Conservation (phyloP, 2,329 filamentous ascomycete species). For the Acephala macrosclerotiorum region DNA sequence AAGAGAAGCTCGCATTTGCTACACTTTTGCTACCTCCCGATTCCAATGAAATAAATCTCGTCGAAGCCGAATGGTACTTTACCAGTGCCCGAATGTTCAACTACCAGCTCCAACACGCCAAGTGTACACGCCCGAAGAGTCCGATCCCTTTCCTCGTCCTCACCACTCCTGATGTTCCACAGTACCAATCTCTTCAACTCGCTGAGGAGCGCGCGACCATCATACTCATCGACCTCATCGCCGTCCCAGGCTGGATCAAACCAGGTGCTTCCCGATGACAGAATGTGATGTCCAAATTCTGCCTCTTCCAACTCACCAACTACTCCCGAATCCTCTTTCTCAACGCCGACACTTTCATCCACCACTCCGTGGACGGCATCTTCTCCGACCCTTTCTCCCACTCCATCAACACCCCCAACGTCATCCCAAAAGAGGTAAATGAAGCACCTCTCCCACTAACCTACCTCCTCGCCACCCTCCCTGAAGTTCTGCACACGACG, state of each 20-base stretch:
- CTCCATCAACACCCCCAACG: slow-evolving; percentile 4
- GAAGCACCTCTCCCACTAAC: slow-evolving; percentile 43
- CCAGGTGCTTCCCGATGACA: slow-evolving; percentile 36
- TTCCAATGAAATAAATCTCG: not conserved
- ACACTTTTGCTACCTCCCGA: slow-evolving; percentile 13
- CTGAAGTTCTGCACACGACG: slow-evolving; percentile 45
- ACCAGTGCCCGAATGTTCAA: slow-evolving; percentile 45
- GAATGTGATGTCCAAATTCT: slow-evolving; percentile 45
- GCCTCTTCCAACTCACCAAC: slow-evolving; percentile 44
- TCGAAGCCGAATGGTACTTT: slow-evolving; percentile 41
- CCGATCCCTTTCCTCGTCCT: slow-evolving; percentile 47
- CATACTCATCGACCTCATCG: slow-evolving; percentile 41
- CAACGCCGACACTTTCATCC: slow-evolving; percentile 47
- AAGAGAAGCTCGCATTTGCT: slow-evolving; percentile 8
- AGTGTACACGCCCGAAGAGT: slow-evolving; percentile 41
- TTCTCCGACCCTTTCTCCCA: slow-evolving; percentile 41
- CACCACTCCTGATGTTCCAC: slow-evolving; percentile 38
- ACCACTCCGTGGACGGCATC: slow-evolving; percentile 43
- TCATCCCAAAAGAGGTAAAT: slow-evolving; percentile 32
- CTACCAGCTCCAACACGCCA: slow-evolving; percentile 47
- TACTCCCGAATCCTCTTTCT: slow-evolving; percentile 48
- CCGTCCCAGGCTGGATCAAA: slow-evolving; percentile 41
- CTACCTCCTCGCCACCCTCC: slow-evolving; percentile 46
- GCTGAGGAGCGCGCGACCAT: slow-evolving; percentile 47
- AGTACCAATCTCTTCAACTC: slow-evolving; percentile 40